phyloP scores from a whole-genome alignment of 345 rosid genomes.

The Carallia brachiata region DNA sequence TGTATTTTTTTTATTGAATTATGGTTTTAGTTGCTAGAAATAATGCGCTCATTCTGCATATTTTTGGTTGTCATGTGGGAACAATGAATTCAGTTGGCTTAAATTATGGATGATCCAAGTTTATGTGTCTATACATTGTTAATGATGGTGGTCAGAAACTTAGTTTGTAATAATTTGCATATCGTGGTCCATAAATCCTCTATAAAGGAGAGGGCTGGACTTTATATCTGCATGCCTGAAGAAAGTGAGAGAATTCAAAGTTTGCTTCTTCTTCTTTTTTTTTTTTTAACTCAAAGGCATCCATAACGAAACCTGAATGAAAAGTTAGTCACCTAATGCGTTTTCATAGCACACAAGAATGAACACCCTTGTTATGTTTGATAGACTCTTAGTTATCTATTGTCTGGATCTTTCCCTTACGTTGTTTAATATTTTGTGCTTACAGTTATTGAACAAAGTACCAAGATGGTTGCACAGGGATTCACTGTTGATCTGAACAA shows the following conservation, averaged over 20 bases:
- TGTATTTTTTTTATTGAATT: background rate
- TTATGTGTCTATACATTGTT: background rate
- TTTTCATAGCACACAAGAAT: background rate
- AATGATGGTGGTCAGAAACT: slow-evolving; percentile 7
- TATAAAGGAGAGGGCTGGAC: background rate
- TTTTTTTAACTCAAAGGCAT: background rate
- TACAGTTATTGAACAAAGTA: slow-evolving; percentile 22
- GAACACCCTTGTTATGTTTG: background rate
- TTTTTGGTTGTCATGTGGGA: slow-evolving; percentile 15
- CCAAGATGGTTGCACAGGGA: slow-evolving; percentile 74
- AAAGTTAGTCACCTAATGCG: background rate
- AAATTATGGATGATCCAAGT: background rate
- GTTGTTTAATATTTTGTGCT: background rate
- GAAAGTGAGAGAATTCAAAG: background rate
- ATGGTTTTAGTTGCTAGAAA: background rate
- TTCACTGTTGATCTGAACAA: slow-evolving; percentile 81
- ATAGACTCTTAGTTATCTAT: background rate
- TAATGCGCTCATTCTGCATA: background rate
- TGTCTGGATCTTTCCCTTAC: background rate
- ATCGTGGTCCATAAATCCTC: background rate
- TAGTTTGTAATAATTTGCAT: slow-evolving; percentile 1
- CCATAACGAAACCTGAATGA: too few species aligned
- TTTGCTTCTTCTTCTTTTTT: too few species aligned
- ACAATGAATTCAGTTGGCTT: background rate
- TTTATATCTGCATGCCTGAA: background rate